phyloP scores from a whole-genome alignment of 192 early-diverging fungal genomes.

The Coemansia sp. region DNA sequence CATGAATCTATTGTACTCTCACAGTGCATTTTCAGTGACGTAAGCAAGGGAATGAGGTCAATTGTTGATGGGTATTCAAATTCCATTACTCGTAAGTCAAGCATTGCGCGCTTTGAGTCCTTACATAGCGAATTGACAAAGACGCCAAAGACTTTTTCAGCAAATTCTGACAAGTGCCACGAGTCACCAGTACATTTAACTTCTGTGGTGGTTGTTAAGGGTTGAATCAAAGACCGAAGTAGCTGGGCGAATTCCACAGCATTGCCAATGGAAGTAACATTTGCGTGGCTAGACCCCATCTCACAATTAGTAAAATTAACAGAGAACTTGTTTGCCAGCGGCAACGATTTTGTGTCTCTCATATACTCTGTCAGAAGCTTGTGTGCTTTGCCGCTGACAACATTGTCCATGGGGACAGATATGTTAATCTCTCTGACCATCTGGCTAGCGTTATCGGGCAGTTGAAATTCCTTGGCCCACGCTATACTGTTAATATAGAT shows the following conservation, averaged over 20 bases:
- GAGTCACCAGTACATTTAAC: not conserved
- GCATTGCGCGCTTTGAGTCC: not conserved
- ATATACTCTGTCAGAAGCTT: not conserved
- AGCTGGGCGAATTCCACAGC: not conserved
- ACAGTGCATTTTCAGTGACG: not conserved
- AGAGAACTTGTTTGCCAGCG: not conserved
- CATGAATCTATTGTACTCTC: not conserved
- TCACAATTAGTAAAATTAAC: not conserved
- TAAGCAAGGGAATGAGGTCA: not conserved
- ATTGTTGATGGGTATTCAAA: not conserved
- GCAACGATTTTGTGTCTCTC: not conserved
- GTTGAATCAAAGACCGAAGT: not conserved
- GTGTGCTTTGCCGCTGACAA: not conserved
- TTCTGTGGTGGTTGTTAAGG: not conserved
- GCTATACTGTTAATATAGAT: not conserved
- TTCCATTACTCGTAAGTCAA: not conserved
- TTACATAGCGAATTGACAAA: not conserved
- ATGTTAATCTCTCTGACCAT: not conserved
- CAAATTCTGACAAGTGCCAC: not conserved
- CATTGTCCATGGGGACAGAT: not conserved
- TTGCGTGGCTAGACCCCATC: not conserved
- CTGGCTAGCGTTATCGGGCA: not conserved
- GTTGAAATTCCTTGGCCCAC: not conserved
- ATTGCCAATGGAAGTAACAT: not conserved
- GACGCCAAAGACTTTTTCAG: not conserved